Conservation (phyloP, 352 stramenopile genomes). For the Pythium chondricola region DNA sequence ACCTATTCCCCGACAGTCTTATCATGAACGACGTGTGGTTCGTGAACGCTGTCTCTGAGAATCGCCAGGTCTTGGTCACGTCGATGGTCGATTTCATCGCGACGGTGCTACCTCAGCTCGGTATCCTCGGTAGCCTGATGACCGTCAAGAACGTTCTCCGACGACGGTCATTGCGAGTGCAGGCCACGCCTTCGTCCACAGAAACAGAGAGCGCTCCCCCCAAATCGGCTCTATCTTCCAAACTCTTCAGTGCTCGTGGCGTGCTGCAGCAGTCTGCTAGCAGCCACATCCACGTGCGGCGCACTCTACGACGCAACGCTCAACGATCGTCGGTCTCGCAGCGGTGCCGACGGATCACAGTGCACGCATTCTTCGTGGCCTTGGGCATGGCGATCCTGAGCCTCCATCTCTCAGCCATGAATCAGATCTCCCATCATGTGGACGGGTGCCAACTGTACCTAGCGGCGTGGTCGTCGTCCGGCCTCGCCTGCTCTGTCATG, state of each 20-base stretch:
- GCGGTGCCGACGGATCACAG: neutral
- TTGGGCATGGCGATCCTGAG: constrained; percentile 1
- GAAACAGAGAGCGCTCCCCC: no score
- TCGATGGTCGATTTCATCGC: constrained; percentile 9
- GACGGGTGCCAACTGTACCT: constrained; percentile 4
- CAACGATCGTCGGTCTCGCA: neutral
- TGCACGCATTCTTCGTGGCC: neutral
- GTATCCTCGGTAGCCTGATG: constrained; percentile 2
- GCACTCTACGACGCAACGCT: neutral
- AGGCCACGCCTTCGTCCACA: no score
- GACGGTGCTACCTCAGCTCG: constrained; percentile 7
- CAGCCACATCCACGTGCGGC: neutral
- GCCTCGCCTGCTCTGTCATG: constrained; percentile 12
- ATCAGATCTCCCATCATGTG: neutral
- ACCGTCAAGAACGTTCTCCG: constrained; percentile 9
- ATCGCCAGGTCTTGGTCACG: constrained; percentile 14
- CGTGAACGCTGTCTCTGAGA: constrained; percentile 5
- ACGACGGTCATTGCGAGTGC: neutral
- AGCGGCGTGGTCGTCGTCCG: constrained; percentile 1
- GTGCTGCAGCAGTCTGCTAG: no score
- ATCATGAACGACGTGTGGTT: constrained; percentile 15
- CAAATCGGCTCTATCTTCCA: no score
- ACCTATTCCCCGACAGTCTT: neutral
- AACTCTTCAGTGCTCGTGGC: no score
- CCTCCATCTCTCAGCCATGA: constrained; percentile 1